Evolutionary conservation across 805 yeast genomes (phyloP).

Genomic region (Pichia cabralensis): DNA sequence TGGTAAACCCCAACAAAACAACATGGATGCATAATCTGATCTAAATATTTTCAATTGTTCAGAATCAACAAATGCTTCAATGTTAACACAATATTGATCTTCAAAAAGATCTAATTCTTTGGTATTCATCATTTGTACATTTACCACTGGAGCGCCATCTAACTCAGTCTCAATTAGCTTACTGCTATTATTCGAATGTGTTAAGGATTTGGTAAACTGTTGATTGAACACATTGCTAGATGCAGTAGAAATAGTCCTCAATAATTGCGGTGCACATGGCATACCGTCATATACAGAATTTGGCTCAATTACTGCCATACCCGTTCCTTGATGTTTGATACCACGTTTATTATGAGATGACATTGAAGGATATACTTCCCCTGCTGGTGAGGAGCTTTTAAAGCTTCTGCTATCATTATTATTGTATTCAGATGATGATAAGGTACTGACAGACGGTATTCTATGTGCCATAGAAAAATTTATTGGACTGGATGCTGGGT

Average conservation of each 20-base stretch:
- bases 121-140: slow-evolving; percentile 37
- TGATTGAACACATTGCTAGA: slow-evolving; percentile 17
- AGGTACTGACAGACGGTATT: slow-evolving; percentile 18
- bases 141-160: slow-evolving; percentile 31
- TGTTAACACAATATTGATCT: slow-evolving; percentile 29
- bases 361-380: too few relatives aligned
- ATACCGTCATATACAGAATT: too few relatives aligned
- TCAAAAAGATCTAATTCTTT: slow-evolving; percentile 35
- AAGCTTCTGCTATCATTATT: slow-evolving; percentile 13
- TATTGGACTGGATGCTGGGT: slow-evolving; percentile 5
- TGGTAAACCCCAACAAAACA: slow-evolving; percentile 77
- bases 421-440: slow-evolving; percentile 18
- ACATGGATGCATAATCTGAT: slow-evolving; percentile 64
- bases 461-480: slow-evolving; percentile 7
- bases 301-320: too few relatives aligned
- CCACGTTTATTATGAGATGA: slow-evolving; percentile 19
- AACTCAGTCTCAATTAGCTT: too few relatives aligned
- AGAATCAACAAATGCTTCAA: slow-evolving; percentile 32
- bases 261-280: background rate
- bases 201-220: slow-evolving; percentile 15
- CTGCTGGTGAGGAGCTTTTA: slow-evolving; percentile 21
- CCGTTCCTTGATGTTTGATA: slow-evolving; percentile 11
- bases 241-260: slow-evolving; percentile 10
- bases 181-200: background rate
- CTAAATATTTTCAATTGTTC: slow-evolving; percentile 36